Base-by-base conservation (phyloP, 176 grass and related monocot genomes). In the Cocos nucifera region DNA sequence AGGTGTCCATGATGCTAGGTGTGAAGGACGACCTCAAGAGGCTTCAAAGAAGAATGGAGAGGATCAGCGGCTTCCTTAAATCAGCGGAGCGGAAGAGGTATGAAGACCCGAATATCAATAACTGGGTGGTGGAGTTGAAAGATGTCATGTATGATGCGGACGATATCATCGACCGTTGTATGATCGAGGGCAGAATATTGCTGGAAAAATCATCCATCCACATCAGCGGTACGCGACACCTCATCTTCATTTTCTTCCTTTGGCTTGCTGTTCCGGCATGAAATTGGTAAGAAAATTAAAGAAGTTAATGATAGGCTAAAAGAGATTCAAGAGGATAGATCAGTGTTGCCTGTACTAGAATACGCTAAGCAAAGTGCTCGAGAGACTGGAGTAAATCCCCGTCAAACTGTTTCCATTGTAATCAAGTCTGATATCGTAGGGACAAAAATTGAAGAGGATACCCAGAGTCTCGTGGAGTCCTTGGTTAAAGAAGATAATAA, bases 231-330 rank as follows among this genome's bases (percentile, higher is more conserved):
- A 20, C 69, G 74, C 0, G 75, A 67, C 82, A 17, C 73, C 79
- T 35, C n/a, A 58, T 61, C 19, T 83, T 89, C 59, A 71, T 69
- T 72, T 87, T 70, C 70, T 89, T 63, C 10, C 4, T 16, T 57
- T 1, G 51, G n/a, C 0, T 62, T 62, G 65, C 15, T 50, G 66
- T 81, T 80, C 59, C 76, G 58, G 20, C 77, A 89, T 27, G 75
- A 95, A 22, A 81, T 95, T n/a, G 79, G 80, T 0, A 71, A 63
- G 65, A 66, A 69, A 28, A 84, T 95, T 35, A 65, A 70, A 67
- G 66, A 81, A 52, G 69, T 89, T 57, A 85, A 81, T 18, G 50
- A 70, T 20, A 75, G 77, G 66, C 79, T 95, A 6, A 55, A 76
- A 54, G 70, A 86, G 5, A 70, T 89, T 1, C 82, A 77, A 49